phyloP scores from a whole-genome alignment of 148 eudicot species.

The Rhododendron kiyosumense region DNA sequence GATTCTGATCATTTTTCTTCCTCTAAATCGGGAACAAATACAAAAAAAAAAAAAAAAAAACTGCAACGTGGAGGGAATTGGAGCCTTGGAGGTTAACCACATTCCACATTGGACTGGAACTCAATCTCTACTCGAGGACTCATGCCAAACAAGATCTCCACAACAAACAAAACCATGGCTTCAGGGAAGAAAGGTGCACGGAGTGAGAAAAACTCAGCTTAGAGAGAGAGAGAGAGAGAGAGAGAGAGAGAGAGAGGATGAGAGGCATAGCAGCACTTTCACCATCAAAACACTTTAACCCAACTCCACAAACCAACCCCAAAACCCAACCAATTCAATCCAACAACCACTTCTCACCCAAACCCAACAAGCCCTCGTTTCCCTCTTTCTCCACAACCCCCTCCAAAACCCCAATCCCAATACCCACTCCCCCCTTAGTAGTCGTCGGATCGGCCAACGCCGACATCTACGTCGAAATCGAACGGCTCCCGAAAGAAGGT shows the following conservation, averaged over 20 bases:
- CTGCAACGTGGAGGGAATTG: not conserved
- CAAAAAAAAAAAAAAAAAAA: too few species aligned
- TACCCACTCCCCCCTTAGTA: constrained; percentile 45
- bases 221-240: not conserved
- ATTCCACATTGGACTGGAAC: not conserved
- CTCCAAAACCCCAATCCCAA: constrained; percentile 20
- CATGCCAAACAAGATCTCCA: not conserved
- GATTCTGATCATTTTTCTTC: too few species aligned
- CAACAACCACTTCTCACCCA: not conserved
- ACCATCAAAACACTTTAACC: constrained; percentile 26
- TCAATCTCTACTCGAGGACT: not conserved
- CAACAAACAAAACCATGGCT: not conserved
- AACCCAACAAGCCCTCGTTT: constrained; percentile 22
- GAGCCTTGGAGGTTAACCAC: not conserved
- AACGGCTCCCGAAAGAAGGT: constrained; percentile 66
- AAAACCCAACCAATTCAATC: constrained; percentile 7
- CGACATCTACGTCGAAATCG: constrained; percentile 83
- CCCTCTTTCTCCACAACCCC: constrained; percentile 36
- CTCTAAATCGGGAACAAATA: too few species aligned
- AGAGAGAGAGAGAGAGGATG: constrained; percentile 9
- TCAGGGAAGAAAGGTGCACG: not conserved
- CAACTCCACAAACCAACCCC: constrained; percentile 15
- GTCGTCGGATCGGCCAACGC: constrained; percentile 98
- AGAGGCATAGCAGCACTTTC: constrained; percentile 27
- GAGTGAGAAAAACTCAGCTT: not conserved